These are phyloP conservation scores for Aureobasidium sp. DNA, from an alignment of 2,329 filamentous ascomycete species.

Conservation along the genomic window DNA sequence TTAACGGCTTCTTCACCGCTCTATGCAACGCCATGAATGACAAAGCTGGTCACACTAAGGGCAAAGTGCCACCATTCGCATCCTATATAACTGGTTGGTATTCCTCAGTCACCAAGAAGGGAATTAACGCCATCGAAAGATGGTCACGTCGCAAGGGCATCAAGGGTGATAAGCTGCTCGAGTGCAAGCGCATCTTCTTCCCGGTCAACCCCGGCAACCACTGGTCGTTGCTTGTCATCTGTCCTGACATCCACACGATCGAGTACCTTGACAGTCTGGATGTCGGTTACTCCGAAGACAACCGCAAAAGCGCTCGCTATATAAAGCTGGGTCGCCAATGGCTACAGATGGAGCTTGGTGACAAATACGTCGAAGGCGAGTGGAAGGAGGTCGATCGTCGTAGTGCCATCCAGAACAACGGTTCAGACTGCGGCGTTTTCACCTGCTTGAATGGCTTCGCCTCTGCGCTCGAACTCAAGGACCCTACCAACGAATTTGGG, in stretches of 20 bases:
- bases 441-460: slow-evolving; percentile 67
- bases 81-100: slow-evolving; percentile 63
- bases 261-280: slow-evolving; percentile 65
- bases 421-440: slow-evolving; percentile 71
- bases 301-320: slow-evolving; percentile 7
- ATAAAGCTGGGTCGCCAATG: slow-evolving; percentile 40
- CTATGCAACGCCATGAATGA: slow-evolving; percentile 52
- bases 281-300: slow-evolving; percentile 21
- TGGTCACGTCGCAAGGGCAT: slow-evolving; percentile 54
- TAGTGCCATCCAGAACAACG: slow-evolving; percentile 56
- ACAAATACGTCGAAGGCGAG: slow-evolving; percentile 49
- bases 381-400: slow-evolving; percentile 50
- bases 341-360: slow-evolving; percentile 52
- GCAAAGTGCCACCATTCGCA: slow-evolving; percentile 49
- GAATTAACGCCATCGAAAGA: slow-evolving; percentile 43
- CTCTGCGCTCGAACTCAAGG: slow-evolving; percentile 33
- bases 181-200: slow-evolving; percentile 61
- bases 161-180: slow-evolving; percentile 53
- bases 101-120: slow-evolving; percentile 44
- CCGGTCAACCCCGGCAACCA: slow-evolving; percentile 56
- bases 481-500: slow-evolving; percentile 38
- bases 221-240: slow-evolving; percentile 66
- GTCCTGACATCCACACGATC: slow-evolving; percentile 53
- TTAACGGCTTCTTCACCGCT: slow-evolving; percentile 59
- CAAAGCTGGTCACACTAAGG: slow-evolving; percentile 46